These are phyloP conservation scores for Aspergillus sp. DNA, from an alignment of 2,329 filamentous ascomycete species.

Conservation along the genomic window DNA sequence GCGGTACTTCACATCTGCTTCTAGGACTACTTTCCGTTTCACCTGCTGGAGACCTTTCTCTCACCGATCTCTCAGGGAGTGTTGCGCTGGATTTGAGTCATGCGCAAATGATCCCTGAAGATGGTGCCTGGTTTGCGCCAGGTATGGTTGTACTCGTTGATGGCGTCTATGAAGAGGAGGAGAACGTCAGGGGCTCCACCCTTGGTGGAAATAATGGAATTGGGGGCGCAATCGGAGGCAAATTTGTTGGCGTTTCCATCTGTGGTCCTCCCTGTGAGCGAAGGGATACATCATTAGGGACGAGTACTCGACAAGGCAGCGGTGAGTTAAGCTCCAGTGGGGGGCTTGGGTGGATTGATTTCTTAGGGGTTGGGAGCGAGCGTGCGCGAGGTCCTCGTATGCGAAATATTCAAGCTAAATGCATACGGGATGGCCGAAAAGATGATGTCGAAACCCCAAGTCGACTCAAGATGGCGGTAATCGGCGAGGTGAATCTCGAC, in stretches of 20 bases:
- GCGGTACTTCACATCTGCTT: slow-evolving; percentile 75
- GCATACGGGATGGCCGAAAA: slow-evolving; percentile 42
- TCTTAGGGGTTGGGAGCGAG: slow-evolving; percentile 83
- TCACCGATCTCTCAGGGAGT: slow-evolving; percentile 81
- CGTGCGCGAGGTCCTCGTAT: slow-evolving; percentile 74
- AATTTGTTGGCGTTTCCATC: slow-evolving; percentile 82
- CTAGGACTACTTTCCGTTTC: slow-evolving; percentile 73
- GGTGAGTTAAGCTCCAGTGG: slow-evolving; percentile 50
- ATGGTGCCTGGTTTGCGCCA: slow-evolving; percentile 84
- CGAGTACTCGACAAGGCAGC: slow-evolving; percentile 42
- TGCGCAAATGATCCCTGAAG: slow-evolving; percentile 71
- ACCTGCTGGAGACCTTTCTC: slow-evolving; percentile 70
- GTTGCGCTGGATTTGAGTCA: slow-evolving; percentile 76
- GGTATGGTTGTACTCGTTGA: slow-evolving; percentile 96
- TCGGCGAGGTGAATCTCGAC: slow-evolving; percentile 83
- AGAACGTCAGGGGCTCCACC: slow-evolving; percentile 55
- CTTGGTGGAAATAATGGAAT: slow-evolving; percentile 72
- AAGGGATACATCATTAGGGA: slow-evolving; percentile 68
- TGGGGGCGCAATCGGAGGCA: slow-evolving; percentile 84
- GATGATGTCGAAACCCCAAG: slow-evolving; percentile 20
- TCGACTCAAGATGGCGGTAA: slow-evolving; percentile 56
- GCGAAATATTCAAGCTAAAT: slow-evolving; percentile 65
- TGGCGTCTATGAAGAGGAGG: slow-evolving; percentile 93
- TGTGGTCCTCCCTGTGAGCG: slow-evolving; percentile 87
- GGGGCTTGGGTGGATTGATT: slow-evolving; percentile 95